Percentiles rank a stretch among this genome's conserved stretches.
phyloP scores from a whole-genome alignment of 257 asterid genomes.

The Plantago elongata region DNA sequence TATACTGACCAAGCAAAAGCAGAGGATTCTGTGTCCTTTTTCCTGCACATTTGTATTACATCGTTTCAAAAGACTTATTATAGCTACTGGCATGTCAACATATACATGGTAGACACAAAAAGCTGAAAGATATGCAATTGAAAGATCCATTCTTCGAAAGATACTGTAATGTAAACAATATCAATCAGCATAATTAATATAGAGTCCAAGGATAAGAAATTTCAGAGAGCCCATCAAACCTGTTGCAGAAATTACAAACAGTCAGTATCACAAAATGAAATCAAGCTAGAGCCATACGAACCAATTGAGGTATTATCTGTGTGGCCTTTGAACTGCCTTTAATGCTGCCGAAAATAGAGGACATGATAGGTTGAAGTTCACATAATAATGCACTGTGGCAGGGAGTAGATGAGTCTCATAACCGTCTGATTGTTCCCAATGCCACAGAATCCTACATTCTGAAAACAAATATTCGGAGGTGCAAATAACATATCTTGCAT shows the following conservation, averaged over 20 bases:
- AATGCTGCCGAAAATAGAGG: conserved; percentile 55
- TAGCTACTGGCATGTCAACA: conserved; percentile 19
- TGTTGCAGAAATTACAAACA: conserved; percentile 57
- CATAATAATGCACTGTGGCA: conserved; percentile 84
- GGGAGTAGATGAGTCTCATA: conserved; percentile 64
- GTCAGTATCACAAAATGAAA: conserved; percentile 66
- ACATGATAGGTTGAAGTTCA: conserved; percentile 54
- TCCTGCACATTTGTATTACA: conserved; percentile 49
- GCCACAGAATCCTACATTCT: conserved; percentile 96
- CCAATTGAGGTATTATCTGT: conserved; percentile 58
- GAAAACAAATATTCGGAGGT: conserved; percentile 52
- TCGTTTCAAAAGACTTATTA: conserved; percentile 22
- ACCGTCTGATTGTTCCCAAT: conserved; percentile 79
- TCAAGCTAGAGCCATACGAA: conserved; percentile 89
- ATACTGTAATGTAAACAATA: conserved; percentile 23
- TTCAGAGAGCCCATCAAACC: conserved; percentile 54
- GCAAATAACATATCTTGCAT: conserved; percentile 75
- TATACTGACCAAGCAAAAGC: conserved; percentile 82
- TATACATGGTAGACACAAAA: conserved; percentile 14
- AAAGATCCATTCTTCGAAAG: conserved; percentile 13
- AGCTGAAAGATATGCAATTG: conserved; percentile 16
- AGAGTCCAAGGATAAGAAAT: conserved; percentile 25
- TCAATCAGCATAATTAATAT: conserved; percentile 19
- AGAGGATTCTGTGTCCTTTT: conserved; percentile 66
- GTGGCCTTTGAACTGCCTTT: conserved; percentile 50